Base-by-base conservation (phyloP, 2,329 filamentous ascomycete species). In the Eutypella sp. region DNA sequence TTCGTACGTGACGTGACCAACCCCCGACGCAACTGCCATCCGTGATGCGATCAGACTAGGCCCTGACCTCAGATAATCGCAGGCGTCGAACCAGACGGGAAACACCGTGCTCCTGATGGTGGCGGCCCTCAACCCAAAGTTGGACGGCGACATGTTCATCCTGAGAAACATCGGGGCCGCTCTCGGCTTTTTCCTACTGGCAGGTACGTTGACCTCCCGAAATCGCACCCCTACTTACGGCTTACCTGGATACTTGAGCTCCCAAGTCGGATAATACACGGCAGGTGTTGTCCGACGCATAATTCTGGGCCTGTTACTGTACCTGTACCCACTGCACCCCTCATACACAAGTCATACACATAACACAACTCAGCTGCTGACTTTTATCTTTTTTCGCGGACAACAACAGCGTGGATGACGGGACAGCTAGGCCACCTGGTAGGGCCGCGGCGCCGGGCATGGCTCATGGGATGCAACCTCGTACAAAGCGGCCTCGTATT, bases 71-170 rank as follows among this genome's bases (percentile, higher is more conserved):
- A n/a, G n/a, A n/a, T n/a, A n/a, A n/a, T 39, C 16, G 20, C n/a
- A 39, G 36, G 36, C 77, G 13, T 82, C 78, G 24, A 84, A 84
- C 60, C 79, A 84, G 57, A 84, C 81, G 0, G 81, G 81, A 47
- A 84, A 84, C 63, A 82, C 79, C 2, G 73, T 84, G 41, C 76
- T 84, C 54, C 68, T 83, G 8, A 65, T 72, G 47, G 57, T 76
- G 10, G 78, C 76, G 24, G 67, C 81, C 46, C 64, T 76, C 29
- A 54, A 75, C 24, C 73, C 76, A 8, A 57, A 71, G 29, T 61
- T 75, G 47, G 65, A 73, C 51, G 67, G 70, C 38, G 65, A 72
- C 18, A 65, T 71, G 57, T 80, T 81, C 60, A 65, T 70, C 53
- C 71, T 74, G 11, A 55, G 70, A 40, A 81, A 82, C 51, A 78